Base-by-base conservation (phyloP, 1,139 yeast species). In the Pneumocystis sp. region DNA sequence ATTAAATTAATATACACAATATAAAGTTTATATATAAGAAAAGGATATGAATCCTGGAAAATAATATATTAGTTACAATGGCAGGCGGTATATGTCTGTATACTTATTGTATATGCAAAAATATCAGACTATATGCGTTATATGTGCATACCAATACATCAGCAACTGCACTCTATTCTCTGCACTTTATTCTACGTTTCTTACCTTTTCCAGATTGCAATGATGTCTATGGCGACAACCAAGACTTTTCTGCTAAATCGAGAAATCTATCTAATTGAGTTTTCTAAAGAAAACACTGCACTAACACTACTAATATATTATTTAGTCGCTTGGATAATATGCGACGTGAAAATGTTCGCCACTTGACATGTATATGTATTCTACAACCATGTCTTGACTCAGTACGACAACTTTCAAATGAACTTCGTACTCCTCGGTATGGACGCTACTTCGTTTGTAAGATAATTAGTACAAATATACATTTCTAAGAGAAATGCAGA, bases 181-280 rank as follows among this genome's bases (percentile, higher is more conserved):
- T 31, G 34, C 34, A 31, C 34, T 31, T 31, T 31, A 5, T 31
- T 31, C 3, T 31, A 31, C 34, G 34, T 31, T 5, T 31, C 34
- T 31, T 31, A 31, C 5, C 34, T 3, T 31, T 5, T 3, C 34
- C 21, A 72, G 73, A 87, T 95, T 19, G 81, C 90, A 0, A 83
- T 90, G 39, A 83, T 95, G 31, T 89, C 97, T 19, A 81, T 93
- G 82, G 84, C 87, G 70, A 83, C 95, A 61, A 87, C 96, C 1
- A 98, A 95, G 74, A 85, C 95, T 5, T 87, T 86, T 69, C 80
- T 93, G 64, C 80, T 93, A 63, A 85, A 86, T 69, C 83, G 88
- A 70, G 96, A 91, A 68, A 83, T 93, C 29, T 89, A 89, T 68
- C 79, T 93, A 64, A 85, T 90, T 62, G 97, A 90, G 73, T 72